phyloP scores from a whole-genome alignment of 192 early-diverging fungal species.

The Paraglomus brasilianum region DNA sequence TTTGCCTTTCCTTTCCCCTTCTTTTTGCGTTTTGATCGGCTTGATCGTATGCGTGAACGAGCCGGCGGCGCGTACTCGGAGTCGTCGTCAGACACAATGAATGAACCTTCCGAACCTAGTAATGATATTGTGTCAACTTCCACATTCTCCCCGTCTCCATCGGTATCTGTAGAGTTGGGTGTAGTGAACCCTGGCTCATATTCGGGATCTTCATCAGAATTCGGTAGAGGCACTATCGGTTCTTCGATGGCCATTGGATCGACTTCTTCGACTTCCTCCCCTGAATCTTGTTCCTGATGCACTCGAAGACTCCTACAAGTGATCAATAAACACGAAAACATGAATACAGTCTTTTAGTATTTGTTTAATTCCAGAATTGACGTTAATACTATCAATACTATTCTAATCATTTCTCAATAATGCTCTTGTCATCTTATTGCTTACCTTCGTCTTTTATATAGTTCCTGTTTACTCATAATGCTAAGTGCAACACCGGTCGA shows the following conservation, averaged over 20 bases:
- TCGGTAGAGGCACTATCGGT: constrained; percentile 51
- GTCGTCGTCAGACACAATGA: constrained; percentile 45
- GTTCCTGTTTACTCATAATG: constrained; percentile 39
- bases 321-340: too few relatives aligned
- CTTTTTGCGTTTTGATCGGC: too few relatives aligned
- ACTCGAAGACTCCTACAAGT: too few relatives aligned
- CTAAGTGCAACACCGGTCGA: constrained; percentile 34
- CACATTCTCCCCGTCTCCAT: constrained; percentile 57
- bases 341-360: too few relatives aligned
- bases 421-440: not conserved
- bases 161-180: constrained; percentile 37
- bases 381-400: too few relatives aligned
- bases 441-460: constrained; percentile 30
- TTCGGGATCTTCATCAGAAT: constrained; percentile 63
- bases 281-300: not conserved
- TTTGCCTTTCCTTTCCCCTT: not conserved
- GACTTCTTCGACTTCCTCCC: constrained; percentile 38
- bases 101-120: constrained; percentile 6
- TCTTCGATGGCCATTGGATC: constrained; percentile 45
- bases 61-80: not conserved
- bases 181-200: constrained; percentile 45
- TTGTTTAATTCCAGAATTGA: constrained; percentile 31
- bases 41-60: too few relatives aligned
- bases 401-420: constrained; percentile 1
- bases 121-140: constrained; percentile 31